phyloP scores from a whole-genome alignment of 2,329 filamentous ascomycete species.

The Macroventuria anomochaeta region DNA sequence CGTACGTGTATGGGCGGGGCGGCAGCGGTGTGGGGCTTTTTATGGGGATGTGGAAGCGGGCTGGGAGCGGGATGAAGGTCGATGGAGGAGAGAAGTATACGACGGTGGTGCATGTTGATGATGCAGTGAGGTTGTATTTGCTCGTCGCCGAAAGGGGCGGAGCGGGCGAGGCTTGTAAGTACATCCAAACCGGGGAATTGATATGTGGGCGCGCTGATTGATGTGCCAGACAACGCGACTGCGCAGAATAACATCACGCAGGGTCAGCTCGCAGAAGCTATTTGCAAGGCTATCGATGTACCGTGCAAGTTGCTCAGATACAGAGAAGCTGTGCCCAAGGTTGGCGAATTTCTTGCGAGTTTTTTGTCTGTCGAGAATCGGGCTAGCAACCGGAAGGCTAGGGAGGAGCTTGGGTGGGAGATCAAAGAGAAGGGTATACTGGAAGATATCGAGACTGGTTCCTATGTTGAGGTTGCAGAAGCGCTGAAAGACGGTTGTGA shows the following conservation, averaged over 20 bases:
- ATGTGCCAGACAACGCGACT: conserved; percentile 32
- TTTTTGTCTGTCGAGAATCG: conserved; percentile 48
- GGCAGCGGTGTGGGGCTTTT: conserved; percentile 43
- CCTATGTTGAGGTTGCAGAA: conserved; percentile 19
- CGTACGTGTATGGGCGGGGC: conserved; percentile 55
- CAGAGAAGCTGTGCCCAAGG: conserved; percentile 36
- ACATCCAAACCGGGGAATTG: neutral
- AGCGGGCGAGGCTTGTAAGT: conserved; percentile 43
- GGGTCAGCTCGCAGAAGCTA: conserved; percentile 38
- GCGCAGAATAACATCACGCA: conserved; percentile 43
- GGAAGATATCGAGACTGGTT: conserved; percentile 41
- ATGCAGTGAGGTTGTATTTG: conserved; percentile 53
- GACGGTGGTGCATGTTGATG: conserved; percentile 53
- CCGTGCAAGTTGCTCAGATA: conserved; percentile 19
- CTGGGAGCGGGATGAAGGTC: conserved; percentile 35
- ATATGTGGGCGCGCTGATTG: neutral
- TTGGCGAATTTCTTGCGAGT: conserved; percentile 42
- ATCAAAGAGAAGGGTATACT: conserved; percentile 42
- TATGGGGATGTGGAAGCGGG: conserved; percentile 44
- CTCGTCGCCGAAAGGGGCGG: conserved; percentile 46
- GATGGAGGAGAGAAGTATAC: conserved; percentile 27
- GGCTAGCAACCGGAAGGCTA: conserved; percentile 49
- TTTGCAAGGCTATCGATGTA: conserved; percentile 34
- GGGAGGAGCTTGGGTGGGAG: conserved; percentile 50
- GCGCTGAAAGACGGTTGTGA: neutral